These are phyloP conservation scores for Backusella parvicylindrica DNA, from an alignment of 192 early-diverging fungal species.

Conservation along the genomic window DNA sequence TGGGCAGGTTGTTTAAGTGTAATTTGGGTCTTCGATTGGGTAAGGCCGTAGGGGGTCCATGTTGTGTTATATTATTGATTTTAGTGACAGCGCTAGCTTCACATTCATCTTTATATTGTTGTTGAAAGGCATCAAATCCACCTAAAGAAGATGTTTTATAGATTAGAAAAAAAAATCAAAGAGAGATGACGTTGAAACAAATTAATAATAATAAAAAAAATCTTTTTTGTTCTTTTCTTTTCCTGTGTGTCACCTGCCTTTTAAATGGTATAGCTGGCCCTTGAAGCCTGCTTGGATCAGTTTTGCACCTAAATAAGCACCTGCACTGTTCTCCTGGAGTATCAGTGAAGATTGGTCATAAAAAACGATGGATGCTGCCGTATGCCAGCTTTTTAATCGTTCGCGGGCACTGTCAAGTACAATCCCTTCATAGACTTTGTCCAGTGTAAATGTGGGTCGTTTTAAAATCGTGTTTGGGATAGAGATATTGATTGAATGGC, in stretches of 20 bases:
- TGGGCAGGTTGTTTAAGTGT: constrained; percentile 26
- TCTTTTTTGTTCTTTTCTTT: background rate
- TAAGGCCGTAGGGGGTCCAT: constrained; percentile 7
- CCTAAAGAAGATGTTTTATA: constrained; percentile 36
- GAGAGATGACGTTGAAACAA: background rate
- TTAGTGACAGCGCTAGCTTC: background rate
- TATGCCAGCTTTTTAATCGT: constrained; percentile 50
- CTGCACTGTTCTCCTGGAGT: constrained; percentile 44
- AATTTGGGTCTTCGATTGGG: constrained; percentile 19
- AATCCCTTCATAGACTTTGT: constrained; percentile 58
- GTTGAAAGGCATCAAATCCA: constrained; percentile 43
- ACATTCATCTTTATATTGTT: constrained; percentile 8
- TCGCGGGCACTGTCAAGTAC: constrained; percentile 47
- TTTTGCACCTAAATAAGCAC: constrained; percentile 58
- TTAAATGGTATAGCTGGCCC: constrained; percentile 40
- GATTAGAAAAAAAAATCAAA: background rate
- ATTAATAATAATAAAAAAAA: background rate
- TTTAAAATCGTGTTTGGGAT: constrained; percentile 73
- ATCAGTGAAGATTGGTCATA: constrained; percentile 60
- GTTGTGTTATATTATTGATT: background rate
- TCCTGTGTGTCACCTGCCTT: constrained; percentile 34
- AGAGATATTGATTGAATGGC: constrained; percentile 60
- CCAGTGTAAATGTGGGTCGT: constrained; percentile 57
- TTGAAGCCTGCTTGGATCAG: constrained; percentile 51
- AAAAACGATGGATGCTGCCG: constrained; percentile 58